Evolutionary conservation across 495 filamentous ascomycete species (phyloP), one percentile per base, ranked within the genome.

Genomic region (Polyplosphaeria fusca): DNA sequence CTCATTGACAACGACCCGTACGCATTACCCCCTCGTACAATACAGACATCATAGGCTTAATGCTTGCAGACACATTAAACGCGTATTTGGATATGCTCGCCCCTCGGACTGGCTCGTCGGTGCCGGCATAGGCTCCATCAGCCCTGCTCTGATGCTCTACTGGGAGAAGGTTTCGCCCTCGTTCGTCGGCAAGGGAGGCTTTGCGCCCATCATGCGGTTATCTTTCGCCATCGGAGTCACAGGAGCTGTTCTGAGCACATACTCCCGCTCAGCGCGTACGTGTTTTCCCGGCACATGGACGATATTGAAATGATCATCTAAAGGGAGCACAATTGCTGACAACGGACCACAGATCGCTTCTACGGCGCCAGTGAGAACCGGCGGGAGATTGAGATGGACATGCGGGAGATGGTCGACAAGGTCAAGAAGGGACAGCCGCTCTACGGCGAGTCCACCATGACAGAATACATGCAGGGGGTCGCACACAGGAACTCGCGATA

Each of bases 1-100:
- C 86, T 96, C 75, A 97, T 97, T 71, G 92, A 97, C 77, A 91
- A 84, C 76, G 92, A 97, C 75, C 92, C 92, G 92, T 97, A 89
- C 71, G 86, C 55, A 48, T 43, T 38, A 18, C 18, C 43, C 39
- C 9, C 2, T 42, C 14, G 13, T 11, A 22, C 41, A 27, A 13
- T 16, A 53, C 67, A 72, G 32, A 73, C n/a, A n/a, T n/a, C n/a
- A n/a, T n/a, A 55, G 30, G 59, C 48, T 25, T 20, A 39, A 35
- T 51, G 27, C 41, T 3, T 4, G 53, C 64, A 97, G 94, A 61
- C 92, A 98, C 72, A 82, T 97, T 74, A 86, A 77, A 69, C 86
- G 94, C 66, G 93, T 97, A 39, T 68, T 94, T 48, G 71, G 82
- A 66, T 98, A 97, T 79, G 87, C 91, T 47, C 83, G 93, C 24